Evolutionary conservation across 202 grass and related monocot species (phyloP).

Genomic region (Bolboschoenoplectus hybrid): DNA sequence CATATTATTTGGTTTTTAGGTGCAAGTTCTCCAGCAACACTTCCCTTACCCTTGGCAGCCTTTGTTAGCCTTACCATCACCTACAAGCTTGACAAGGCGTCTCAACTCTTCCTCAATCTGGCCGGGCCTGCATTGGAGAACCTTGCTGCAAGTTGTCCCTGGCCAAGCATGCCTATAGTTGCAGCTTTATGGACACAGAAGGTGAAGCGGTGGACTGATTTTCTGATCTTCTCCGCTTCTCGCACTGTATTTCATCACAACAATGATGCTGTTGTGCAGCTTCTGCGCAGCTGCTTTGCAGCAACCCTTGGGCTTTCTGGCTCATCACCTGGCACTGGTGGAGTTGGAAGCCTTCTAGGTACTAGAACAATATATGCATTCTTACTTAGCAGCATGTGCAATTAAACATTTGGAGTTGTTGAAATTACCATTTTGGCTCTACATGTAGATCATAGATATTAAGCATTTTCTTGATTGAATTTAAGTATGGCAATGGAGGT

Average conservation of each 20-base stretch:
- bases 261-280: constrained; percentile 75
- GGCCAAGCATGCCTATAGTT: constrained; percentile 98
- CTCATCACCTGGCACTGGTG: constrained; percentile 59
- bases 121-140: constrained; percentile 93
- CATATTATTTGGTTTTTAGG: constrained; percentile 46
- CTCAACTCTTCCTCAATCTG: constrained; percentile 92
- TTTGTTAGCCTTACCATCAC: constrained; percentile 97
- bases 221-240: constrained; percentile 88
- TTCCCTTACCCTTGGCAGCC: constrained; percentile 89
- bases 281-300: constrained; percentile 86
- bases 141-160: constrained; percentile 94
- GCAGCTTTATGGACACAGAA: constrained; percentile 91
- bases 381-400: not conserved
- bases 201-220: constrained; percentile 94
- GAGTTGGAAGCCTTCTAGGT: constrained; percentile 81
- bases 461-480: constrained; percentile 1
- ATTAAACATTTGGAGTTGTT: not conserved
- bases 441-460: not conserved
- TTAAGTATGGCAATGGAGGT: not conserved
- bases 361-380: not conserved
- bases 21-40: constrained; percentile 70
- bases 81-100: constrained; percentile 97
- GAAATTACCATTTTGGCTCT: not conserved
- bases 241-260: constrained; percentile 98
- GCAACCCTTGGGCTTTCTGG: constrained; percentile 63